Conservation (phyloP, 148 eudicot genomes). For the Salicornia ramosissima region DNA sequence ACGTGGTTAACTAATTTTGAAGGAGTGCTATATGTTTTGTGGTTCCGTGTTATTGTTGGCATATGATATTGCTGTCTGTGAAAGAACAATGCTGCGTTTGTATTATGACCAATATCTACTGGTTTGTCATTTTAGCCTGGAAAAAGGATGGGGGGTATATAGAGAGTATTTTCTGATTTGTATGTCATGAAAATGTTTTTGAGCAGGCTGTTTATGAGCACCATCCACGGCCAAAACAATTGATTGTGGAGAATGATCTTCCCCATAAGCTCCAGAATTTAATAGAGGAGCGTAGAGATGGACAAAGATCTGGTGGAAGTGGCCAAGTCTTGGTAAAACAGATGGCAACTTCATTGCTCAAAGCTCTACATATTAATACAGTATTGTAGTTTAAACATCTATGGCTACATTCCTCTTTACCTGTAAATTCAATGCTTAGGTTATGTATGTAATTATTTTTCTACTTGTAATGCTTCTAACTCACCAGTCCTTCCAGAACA, state of each 20-base stretch:
- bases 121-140: background rate
- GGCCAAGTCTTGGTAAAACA: conserved; percentile 98
- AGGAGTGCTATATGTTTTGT: no score
- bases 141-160: background rate
- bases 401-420: background rate
- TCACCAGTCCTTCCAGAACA: background rate
- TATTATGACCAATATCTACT: background rate
- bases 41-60: background rate
- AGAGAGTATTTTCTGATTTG: conserved; percentile 9
- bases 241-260: conserved; percentile 90
- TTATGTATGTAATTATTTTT: conserved; percentile 14
- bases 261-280: conserved; percentile 92
- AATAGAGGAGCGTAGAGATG: conserved; percentile 96
- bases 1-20: no score
- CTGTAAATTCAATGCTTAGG: conserved; percentile 15
- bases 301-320: conserved; percentile 72
- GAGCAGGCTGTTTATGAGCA: conserved; percentile 95
- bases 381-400: conserved; percentile 43
- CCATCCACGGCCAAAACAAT: conserved; percentile 95
- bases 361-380: conserved; percentile 97
- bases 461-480: background rate
- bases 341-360: conserved; percentile 97
- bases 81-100: background rate
- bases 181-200: background rate
- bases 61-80: background rate